phyloP scores from a whole-genome alignment of 2,329 filamentous ascomycete genomes.

The Claviceps sp. region DNA sequence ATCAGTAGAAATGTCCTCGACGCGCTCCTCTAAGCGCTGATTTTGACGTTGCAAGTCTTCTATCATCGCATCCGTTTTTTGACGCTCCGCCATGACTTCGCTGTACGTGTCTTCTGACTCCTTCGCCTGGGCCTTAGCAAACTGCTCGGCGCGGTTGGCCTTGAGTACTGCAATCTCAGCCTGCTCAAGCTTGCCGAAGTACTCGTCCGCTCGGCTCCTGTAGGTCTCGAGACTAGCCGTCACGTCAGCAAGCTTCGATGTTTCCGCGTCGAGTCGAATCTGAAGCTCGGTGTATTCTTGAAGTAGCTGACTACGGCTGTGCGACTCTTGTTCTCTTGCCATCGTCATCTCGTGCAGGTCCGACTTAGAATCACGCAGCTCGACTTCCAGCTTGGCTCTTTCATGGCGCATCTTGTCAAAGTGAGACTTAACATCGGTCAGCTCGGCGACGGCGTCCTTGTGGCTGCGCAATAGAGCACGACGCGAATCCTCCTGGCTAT shows the following conservation, averaged over 20 bases:
- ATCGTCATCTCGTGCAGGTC: constrained; percentile 70
- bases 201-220: constrained; percentile 85
- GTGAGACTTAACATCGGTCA: constrained; percentile 73
- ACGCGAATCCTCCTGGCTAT: constrained; percentile 82
- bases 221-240: constrained; percentile 75
- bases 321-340: constrained; percentile 72
- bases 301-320: constrained; percentile 77
- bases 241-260: constrained; percentile 72
- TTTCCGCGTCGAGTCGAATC: constrained; percentile 80
- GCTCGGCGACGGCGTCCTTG: constrained; percentile 71
- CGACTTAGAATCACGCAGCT: constrained; percentile 69
- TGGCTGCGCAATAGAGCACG: constrained; percentile 71
- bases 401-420: constrained; percentile 79
- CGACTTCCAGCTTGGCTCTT: constrained; percentile 67
- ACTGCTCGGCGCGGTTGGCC: constrained; percentile 81
- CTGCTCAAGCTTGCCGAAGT: constrained; percentile 93
- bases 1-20: constrained; percentile 86
- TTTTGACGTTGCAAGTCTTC: constrained; percentile 85
- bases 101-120: constrained; percentile 89
- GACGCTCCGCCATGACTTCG: constrained; percentile 79
- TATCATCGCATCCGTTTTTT: constrained; percentile 75
- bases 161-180: constrained; percentile 93
- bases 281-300: constrained; percentile 90
- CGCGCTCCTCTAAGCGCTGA: constrained; percentile 77
- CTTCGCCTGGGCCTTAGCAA: constrained; percentile 76